These are phyloP conservation scores for Gastrolobium villosum DNA, from an alignment of 306 rosid species.

Conservation along the genomic window DNA sequence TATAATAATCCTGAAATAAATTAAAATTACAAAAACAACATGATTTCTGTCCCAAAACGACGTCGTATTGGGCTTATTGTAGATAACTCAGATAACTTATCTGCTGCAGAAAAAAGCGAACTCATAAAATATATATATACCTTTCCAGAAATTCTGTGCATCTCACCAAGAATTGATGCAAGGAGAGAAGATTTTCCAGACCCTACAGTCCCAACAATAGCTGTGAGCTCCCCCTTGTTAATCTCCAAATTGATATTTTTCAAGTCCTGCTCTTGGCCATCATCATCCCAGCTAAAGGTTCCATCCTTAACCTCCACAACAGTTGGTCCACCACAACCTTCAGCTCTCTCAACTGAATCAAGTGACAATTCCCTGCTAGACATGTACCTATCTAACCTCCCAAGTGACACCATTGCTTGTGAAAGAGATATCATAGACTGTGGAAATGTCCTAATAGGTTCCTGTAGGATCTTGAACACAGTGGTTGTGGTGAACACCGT, in stretches of 20 bases:
- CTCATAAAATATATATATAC: conserved; percentile 51
- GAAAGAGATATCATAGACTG: conserved; percentile 92
- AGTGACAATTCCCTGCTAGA: conserved; percentile 68
- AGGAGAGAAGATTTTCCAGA: conserved; percentile 95
- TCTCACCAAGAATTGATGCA: conserved; percentile 92
- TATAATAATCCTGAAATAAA: no score
- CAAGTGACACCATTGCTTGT: conserved; percentile 91
- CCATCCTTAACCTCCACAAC: conserved; percentile 82
- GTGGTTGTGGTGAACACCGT: conserved; percentile 94
- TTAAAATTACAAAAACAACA: no score
- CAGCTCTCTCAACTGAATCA: conserved; percentile 70
- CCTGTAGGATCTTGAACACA: conserved; percentile 85
- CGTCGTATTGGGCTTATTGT: no score
- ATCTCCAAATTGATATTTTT: conserved; percentile 71
- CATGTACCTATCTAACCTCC: conserved; percentile 86
- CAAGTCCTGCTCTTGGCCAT: conserved; percentile 62
- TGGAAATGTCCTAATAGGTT: conserved; percentile 93
- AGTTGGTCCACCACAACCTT: conserved; percentile 55
- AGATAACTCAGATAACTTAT: no score
- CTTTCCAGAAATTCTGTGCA: conserved; percentile 86
- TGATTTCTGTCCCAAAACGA: no score
- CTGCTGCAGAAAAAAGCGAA: no score
- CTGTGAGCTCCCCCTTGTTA: conserved; percentile 78
- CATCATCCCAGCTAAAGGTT: conserved; percentile 89
- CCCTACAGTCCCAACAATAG: conserved; percentile 94